These are phyloP conservation scores for Thyridium curvatum DNA, from an alignment of 2,329 filamentous ascomycete species.

Conservation along the genomic window DNA sequence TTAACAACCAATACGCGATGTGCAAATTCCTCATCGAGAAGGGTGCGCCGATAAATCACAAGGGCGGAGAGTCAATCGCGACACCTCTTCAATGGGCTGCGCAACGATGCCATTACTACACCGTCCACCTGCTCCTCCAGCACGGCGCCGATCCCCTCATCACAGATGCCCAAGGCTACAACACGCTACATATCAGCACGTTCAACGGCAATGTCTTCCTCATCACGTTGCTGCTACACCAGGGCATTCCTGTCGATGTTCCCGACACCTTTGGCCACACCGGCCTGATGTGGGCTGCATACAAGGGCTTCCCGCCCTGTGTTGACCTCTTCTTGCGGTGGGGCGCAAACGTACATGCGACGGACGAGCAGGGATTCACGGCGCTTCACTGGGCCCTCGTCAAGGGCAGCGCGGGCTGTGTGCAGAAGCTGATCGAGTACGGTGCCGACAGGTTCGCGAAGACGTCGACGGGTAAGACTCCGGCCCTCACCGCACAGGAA, in stretches of 20 bases:
- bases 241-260: conserved; percentile 91
- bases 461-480: conserved; percentile 86
- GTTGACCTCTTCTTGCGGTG: conserved; percentile 90
- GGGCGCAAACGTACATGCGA: conserved; percentile 88
- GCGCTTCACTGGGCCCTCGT: conserved; percentile 95
- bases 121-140: conserved; percentile 85
- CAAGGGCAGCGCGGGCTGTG: conserved; percentile 81
- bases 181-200: conserved; percentile 92
- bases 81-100: conserved; percentile 96
- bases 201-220: conserved; percentile 95
- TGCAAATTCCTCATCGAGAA: conserved; percentile 85
- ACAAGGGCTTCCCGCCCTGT: conserved; percentile 90
- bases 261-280: conserved; percentile 88
- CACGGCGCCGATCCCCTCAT: conserved; percentile 89
- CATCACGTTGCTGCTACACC: conserved; percentile 82
- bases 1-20: conserved; percentile 97
- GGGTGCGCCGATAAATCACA: conserved; percentile 88
- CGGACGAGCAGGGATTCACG: conserved; percentile 88
- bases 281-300: conserved; percentile 96
- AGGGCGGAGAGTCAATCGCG: conserved; percentile 90
- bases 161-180: conserved; percentile 93
- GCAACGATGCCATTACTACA: conserved; percentile 93
- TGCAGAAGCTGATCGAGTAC: conserved; percentile 93
- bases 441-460: conserved; percentile 89
- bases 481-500: conserved; percentile 76